phyloP scores from a whole-genome alignment of 179 eudicot species.

The Spinacia oleracea region DNA sequence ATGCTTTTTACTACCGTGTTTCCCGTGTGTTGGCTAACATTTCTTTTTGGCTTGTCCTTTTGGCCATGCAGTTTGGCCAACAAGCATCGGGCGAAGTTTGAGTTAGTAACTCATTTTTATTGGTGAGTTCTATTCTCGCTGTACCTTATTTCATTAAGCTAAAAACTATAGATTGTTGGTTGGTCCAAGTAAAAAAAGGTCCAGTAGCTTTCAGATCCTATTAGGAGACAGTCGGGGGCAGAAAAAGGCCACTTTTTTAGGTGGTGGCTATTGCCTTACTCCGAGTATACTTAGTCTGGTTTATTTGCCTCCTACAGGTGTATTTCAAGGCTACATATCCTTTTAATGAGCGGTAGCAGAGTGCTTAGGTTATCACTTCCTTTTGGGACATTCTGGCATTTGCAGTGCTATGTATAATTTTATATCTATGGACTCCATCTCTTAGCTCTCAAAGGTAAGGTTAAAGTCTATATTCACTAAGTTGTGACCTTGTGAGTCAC shows the following conservation, averaged over 20 bases:
- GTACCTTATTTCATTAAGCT: too few species aligned
- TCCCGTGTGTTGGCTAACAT: constrained; percentile 3
- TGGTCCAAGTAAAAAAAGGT: too few species aligned
- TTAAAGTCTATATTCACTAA: not conserved
- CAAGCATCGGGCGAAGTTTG: too few species aligned
- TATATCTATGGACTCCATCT: constrained; percentile 98
- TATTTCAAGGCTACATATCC: constrained; percentile 98
- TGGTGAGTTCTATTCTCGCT: too few species aligned
- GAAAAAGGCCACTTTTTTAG: not conserved
- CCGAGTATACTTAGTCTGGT: constrained; percentile 1
- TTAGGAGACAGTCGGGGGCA: too few species aligned
- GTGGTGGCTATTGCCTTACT: constrained; percentile 16
- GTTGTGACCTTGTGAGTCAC: not conserved
- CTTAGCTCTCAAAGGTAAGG: constrained; percentile 86
- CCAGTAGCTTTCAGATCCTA: too few species aligned
- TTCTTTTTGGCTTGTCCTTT: too few species aligned
- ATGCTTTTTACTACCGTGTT: not conserved
- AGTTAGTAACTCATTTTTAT: too few species aligned
- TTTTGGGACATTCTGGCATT: constrained; percentile 94
- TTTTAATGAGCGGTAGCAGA: constrained; percentile 94
- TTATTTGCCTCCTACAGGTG: constrained; percentile 49
- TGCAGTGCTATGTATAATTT: constrained; percentile 71
- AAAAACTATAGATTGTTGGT: too few species aligned
- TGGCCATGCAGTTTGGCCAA: too few species aligned
- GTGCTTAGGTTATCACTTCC: constrained; percentile 93